Evolutionary conservation across 208 protist genomes (phyloP).

Genomic region (Crithidia mellificae): DNA sequence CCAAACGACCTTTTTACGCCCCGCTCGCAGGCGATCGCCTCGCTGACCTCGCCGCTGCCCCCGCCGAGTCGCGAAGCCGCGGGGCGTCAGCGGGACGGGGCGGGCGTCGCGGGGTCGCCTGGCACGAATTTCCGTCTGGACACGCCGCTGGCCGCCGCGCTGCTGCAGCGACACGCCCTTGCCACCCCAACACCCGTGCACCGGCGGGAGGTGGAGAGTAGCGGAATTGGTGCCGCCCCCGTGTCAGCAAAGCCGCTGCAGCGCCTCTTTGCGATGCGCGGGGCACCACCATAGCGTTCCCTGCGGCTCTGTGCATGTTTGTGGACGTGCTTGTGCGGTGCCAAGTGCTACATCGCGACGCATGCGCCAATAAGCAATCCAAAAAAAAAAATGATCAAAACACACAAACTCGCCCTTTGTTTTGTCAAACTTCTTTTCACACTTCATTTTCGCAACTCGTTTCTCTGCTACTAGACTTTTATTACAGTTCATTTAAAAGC

Average conservation of each 20-base stretch:
- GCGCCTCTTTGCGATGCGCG: slow-evolving; percentile 25
- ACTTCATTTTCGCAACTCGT: no score
- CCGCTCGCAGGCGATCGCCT: slow-evolving; percentile 18
- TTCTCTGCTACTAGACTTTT: no score
- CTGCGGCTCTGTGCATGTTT: background rate
- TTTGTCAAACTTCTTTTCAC: no score
- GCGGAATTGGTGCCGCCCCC: no score
- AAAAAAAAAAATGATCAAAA: no score
- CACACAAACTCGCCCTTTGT: no score
- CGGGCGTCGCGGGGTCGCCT: background rate
- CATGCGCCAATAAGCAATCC: no score
- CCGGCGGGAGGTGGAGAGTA: background rate
- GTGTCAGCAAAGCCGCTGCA: slow-evolving; percentile 42
- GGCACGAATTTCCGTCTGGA: slow-evolving; percentile 39
- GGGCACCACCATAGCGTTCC: background rate
- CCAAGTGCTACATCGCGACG: no score
- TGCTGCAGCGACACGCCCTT: slow-evolving; percentile 1
- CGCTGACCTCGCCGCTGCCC: slow-evolving; percentile 8
- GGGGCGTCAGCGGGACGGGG: background rate
- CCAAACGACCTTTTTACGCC: slow-evolving; percentile 12
- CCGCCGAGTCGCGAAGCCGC: no score
- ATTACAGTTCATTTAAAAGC: no score
- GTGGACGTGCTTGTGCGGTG: background rate
- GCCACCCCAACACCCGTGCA: background rate
- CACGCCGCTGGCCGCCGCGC: slow-evolving; percentile 41